Evolutionary conservation across 352 stramenopile genomes (phyloP), one percentile per base, ranked within the genome.

Genomic region (Phytophthora macrochlamydospora): DNA sequence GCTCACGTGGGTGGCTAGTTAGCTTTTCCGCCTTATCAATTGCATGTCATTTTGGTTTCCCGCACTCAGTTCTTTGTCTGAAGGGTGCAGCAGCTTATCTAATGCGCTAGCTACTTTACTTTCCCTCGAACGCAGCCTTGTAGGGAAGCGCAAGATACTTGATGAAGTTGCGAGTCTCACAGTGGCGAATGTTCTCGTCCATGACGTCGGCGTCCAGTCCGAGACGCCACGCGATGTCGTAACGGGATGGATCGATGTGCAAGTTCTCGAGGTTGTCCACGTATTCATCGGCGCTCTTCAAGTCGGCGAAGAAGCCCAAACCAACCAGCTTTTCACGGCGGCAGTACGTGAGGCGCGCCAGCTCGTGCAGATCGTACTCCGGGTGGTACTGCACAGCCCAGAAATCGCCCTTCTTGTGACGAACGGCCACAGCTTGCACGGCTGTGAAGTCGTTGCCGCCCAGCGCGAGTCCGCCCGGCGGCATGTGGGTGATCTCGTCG

Each of bases 311-410:
- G 65, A 93, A 92, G 54, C 84, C 87, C 58, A 91, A 58, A 13
- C 79, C 65, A 18, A 90, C 75, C n/a, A 91, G 73, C 43, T 88
- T 88, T 43, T 77, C 73, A 50, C 83, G 77, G 31, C 83, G 83
- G 51, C 83, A 91, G 73, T 92, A 84, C 43, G 77, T 91, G 46
- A 94, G 67, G 1, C 84, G 79, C 30, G 84, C 86, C 29, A 94
- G 78, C 63, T 94, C 86, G 59, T 92, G 84, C 30, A 94, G 62
- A 56, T 94, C 81, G 71, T 94, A 94, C 71, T 94, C 86, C 3
- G 84, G 84, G 53, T 94, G 87, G 58, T 94, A 94, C 55, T 94
- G 87, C n/a, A 94, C 76, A 45, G 66, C 81, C 87, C 87, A 94
- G 50, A 94, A 94, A 18, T 94, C 84, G 42, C 87, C 86, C 66